Conservation (phyloP, 1,284 basidiomycete genomes). For the Caloboletus inedulis region DNA sequence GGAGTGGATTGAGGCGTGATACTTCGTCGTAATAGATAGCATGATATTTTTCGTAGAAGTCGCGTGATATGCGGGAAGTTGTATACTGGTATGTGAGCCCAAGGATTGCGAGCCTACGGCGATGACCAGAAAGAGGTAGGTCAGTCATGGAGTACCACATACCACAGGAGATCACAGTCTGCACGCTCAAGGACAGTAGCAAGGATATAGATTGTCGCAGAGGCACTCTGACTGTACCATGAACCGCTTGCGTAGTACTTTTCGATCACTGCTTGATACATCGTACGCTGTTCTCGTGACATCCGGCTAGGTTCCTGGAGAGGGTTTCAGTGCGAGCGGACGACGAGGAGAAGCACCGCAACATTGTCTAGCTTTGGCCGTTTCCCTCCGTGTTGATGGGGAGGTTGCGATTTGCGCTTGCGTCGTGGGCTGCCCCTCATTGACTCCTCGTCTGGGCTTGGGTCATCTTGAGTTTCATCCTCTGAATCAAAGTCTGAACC, state of each 20-base stretch:
- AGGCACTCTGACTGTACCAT: conserved; percentile 86
- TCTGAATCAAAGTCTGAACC: conserved; percentile 48
- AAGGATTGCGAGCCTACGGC: conserved; percentile 82
- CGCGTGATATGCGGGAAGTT: conserved; percentile 82
- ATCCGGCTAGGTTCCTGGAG: conserved; percentile 43
- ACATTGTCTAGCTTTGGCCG: conserved; percentile 50
- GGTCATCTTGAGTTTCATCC: conserved; percentile 41
- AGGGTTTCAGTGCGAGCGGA: conserved; percentile 10
- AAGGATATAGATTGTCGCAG: conserved; percentile 87
- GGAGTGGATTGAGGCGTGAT: conserved; percentile 75
- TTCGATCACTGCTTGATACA: conserved; percentile 61
- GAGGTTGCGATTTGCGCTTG: conserved; percentile 57
- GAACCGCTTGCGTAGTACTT: conserved; percentile 88
- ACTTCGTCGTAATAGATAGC: conserved; percentile 85
- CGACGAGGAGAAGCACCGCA: conserved; percentile 3
- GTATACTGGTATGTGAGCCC: conserved; percentile 93
- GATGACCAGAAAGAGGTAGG: conserved; percentile 1
- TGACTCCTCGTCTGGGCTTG: conserved; percentile 43
- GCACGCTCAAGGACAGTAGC: conserved; percentile 86
- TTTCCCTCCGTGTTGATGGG: conserved; percentile 45
- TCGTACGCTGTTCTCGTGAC: conserved; percentile 66
- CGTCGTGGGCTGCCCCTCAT: conserved; percentile 42
- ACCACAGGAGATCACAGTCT: conserved; percentile 95
- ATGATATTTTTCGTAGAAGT: conserved; percentile 81
- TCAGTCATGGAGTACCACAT: conserved; percentile 8